Percentiles rank a stretch among this genome's conserved stretches.
Conservation (phyloP, 2,329 filamentous ascomycete genomes). For the Immersiporthe knoxdaviesiana region DNA sequence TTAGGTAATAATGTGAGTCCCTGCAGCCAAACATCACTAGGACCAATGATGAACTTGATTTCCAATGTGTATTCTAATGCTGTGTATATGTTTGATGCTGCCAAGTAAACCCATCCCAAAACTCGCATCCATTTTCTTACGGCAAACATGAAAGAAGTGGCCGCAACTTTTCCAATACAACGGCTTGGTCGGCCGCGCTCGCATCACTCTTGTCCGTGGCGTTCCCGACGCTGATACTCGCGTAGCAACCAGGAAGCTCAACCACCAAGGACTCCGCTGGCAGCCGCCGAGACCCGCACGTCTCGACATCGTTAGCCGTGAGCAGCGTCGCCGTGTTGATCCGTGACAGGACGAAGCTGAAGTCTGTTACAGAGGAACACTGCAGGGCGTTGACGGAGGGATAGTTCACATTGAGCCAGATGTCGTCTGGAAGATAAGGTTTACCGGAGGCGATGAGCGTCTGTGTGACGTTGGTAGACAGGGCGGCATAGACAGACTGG, state of each 20-base stretch:
- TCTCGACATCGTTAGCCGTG: constrained; percentile 53
- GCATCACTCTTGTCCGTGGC: constrained; percentile 64
- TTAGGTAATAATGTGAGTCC: no score
- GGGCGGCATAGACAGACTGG: constrained; percentile 60
- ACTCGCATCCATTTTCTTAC: neutral
- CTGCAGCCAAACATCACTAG: neutral
- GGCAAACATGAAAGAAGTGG: constrained; percentile 24
- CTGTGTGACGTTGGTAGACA: constrained; percentile 62
- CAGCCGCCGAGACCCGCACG: constrained; percentile 58
- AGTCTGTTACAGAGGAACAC: constrained; percentile 57
- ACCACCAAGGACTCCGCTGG: constrained; percentile 63
- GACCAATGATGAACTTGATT: neutral
- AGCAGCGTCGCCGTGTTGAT: constrained; percentile 51
- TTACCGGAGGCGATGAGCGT: constrained; percentile 57
- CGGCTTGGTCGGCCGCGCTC: constrained; percentile 51
- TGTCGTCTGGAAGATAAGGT: constrained; percentile 64
- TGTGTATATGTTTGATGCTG: neutral
- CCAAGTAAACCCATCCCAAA: neutral
- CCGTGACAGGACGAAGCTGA: constrained; percentile 66
- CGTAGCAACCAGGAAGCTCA: constrained; percentile 57
- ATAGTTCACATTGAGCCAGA: constrained; percentile 73
- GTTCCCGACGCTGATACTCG: constrained; percentile 65
- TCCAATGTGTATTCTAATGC: neutral
- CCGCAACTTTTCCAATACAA: constrained; percentile 54
- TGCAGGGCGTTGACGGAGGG: constrained; percentile 49